Evolutionary conservation across 345 rosid genomes (phyloP), one percentile per base, ranked within the genome.

Genomic region (Trapa incisa): DNA sequence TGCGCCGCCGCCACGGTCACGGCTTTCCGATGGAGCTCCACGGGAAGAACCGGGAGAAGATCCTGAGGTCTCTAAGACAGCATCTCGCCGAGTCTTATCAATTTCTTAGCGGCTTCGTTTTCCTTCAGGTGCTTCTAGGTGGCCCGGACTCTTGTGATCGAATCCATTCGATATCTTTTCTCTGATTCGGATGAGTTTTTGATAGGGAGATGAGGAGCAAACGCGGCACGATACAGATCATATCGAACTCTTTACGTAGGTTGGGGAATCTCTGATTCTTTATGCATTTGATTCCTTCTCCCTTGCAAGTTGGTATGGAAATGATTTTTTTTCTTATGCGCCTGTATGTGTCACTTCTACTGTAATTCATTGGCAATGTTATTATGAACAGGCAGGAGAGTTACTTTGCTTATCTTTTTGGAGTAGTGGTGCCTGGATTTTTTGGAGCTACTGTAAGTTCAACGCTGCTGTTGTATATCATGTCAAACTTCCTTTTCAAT

Each of bases 221-320:
- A 79, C 72, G 58, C 93, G 97, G 3, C 80, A 89, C 75, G 89
- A 94, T 79, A 93, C 97, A 42, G 98, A 93, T 85, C 98, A 92
- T 76, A 3, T 75, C 29, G 97, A 92, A 71, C 90, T 89, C 69
- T 92, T 92, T 78, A 89, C 97, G 98, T 43, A 65, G 29, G 16
- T 38, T 33, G 3, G 47, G 60, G 11, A n/a, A 54, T n/a, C n/a
- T n/a, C 8, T 45, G 12, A 11, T 45, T 45, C 48, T 45, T 22
- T 54, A 54, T 54, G 38, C 37, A 58, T 58, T 58, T 58, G 63
- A 58, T 58, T 32, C 37, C 37, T 35, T 11, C 33, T 4, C 35
- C 16, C 3, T 45, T 58, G 63, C 63, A 35, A 58, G 4, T 54
- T 35, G 63, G 2, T 32, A 58, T 33, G 38, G 16, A 29, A 58